Conservation (phyloP, 208 protist species). For the Crithidia acanthocephali region DNA sequence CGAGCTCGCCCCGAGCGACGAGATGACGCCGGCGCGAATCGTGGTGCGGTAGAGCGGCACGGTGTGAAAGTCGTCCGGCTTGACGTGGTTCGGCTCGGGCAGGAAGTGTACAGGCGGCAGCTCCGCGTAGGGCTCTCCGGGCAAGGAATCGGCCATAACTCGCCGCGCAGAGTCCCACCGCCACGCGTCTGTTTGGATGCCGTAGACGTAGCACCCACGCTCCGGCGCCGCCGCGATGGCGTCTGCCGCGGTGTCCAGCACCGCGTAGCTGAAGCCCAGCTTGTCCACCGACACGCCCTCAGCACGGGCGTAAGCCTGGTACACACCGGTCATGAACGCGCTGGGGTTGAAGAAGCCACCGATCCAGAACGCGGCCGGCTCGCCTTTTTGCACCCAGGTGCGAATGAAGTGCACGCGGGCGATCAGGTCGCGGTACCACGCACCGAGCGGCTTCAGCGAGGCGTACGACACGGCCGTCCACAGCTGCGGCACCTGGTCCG, state of each 20-base stretch:
- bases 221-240: constrained; percentile 64
- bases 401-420: constrained; percentile 94
- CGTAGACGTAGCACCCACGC: constrained; percentile 97
- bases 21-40: constrained; percentile 94
- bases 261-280: constrained; percentile 93
- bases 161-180: constrained; percentile 88
- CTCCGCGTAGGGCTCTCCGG: constrained; percentile 85
- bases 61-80: constrained; percentile 61
- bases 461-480: constrained; percentile 96
- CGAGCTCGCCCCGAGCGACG: constrained; percentile 95
- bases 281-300: constrained; percentile 97
- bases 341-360: constrained; percentile 99
- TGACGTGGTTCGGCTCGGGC: constrained; percentile 92
- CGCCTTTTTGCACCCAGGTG: constrained; percentile 93
- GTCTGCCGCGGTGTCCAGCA: constrained; percentile 65
- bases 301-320: constrained; percentile 96
- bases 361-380: constrained; percentile 95
- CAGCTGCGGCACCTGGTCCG: constrained; percentile 94
- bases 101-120: constrained; percentile 96
- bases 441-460: constrained; percentile 96
- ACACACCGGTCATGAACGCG: constrained; percentile 98
- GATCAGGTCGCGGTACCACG: constrained; percentile 97
- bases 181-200: constrained; percentile 97
- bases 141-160: constrained; percentile 90
- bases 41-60: constrained; percentile 97